Conservation (phyloP, 345 rosid genomes). For the Lepidium africanum region DNA sequence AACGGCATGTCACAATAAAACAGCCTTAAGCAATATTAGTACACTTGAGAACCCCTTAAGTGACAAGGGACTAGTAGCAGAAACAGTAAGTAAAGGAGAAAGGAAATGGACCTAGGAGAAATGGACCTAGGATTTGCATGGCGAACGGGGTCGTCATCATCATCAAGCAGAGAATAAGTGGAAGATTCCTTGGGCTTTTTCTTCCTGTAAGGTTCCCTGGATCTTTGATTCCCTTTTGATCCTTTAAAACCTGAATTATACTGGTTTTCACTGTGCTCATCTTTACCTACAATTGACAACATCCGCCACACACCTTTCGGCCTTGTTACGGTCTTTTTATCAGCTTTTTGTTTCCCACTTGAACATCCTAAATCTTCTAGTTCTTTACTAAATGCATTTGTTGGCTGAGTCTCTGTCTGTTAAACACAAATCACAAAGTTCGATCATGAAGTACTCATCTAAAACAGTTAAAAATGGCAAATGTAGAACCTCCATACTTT, state of each 20-base stretch:
- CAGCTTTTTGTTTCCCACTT: conserved; percentile 21
- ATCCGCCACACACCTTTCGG: conserved; percentile 13
- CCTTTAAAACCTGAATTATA: conserved; percentile 17
- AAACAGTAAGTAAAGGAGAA: neutral
- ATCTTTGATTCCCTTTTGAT: conserved; percentile 5
- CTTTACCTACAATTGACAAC: conserved; percentile 31
- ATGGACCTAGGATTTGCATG: conserved; percentile 8
- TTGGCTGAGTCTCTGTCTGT: conserved; percentile 40
- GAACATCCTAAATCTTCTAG: conserved; percentile 28
- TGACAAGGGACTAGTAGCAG: neutral
- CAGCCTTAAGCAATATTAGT: neutral
- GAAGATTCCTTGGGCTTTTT: conserved; percentile 27
- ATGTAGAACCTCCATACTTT: conserved; percentile 39
- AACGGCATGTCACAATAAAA: neutral
- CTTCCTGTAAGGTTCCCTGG: conserved; percentile 11
- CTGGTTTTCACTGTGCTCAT: conserved; percentile 19
- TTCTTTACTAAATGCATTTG: conserved; percentile 34
- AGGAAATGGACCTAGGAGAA: conserved; percentile 9
- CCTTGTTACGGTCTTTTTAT: conserved; percentile 23
- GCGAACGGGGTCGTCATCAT: conserved; percentile 13
- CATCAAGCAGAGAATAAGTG: conserved; percentile 16
- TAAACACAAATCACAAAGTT: conserved; percentile 16
- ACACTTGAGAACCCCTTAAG: neutral
- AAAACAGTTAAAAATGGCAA: neutral
- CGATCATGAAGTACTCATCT: neutral